Percentiles rank a stretch among this genome's conserved stretches.
Conservation (phyloP, 768 basidiomycete species). For the Coprinopsis cinerea region DNA sequence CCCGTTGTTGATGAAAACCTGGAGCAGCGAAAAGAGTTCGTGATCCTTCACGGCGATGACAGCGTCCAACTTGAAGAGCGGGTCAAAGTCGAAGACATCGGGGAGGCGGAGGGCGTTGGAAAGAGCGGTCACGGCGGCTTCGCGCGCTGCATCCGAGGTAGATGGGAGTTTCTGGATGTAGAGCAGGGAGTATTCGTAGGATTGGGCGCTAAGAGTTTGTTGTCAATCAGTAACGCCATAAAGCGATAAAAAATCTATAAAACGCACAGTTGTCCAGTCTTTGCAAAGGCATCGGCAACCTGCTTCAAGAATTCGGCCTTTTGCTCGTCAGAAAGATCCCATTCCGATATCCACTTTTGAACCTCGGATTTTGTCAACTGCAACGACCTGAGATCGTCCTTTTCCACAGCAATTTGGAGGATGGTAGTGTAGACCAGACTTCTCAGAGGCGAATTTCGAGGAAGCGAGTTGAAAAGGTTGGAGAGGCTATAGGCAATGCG, state of each 20-base stretch:
- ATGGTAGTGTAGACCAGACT: conserved; percentile 57
- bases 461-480: conserved; percentile 75
- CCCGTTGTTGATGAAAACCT: conserved; percentile 64
- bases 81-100: conserved; percentile 73
- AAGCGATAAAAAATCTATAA: background rate
- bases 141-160: conserved; percentile 42
- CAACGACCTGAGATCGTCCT: conserved; percentile 58
- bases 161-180: conserved; percentile 58
- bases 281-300: conserved; percentile 54
- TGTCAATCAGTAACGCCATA: background rate
- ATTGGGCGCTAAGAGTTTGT: conserved; percentile 37
- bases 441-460: conserved; percentile 60
- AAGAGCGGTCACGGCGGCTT: conserved; percentile 56
- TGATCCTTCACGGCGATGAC: conserved; percentile 61
- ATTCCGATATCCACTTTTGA: conserved; percentile 75
- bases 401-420: conserved; percentile 50
- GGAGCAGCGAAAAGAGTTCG: conserved; percentile 69
- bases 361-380: conserved; percentile 54
- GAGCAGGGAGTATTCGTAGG: conserved; percentile 61
- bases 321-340: conserved; percentile 58
- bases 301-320: conserved; percentile 62
- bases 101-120: conserved; percentile 61
- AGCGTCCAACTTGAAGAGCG: conserved; percentile 70
- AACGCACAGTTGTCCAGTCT: conserved; percentile 55
- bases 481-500: conserved; percentile 54